These are phyloP conservation scores for Penicillium frequentans DNA, from an alignment of 2,329 filamentous ascomycete genomes.

Conservation along the genomic window DNA sequence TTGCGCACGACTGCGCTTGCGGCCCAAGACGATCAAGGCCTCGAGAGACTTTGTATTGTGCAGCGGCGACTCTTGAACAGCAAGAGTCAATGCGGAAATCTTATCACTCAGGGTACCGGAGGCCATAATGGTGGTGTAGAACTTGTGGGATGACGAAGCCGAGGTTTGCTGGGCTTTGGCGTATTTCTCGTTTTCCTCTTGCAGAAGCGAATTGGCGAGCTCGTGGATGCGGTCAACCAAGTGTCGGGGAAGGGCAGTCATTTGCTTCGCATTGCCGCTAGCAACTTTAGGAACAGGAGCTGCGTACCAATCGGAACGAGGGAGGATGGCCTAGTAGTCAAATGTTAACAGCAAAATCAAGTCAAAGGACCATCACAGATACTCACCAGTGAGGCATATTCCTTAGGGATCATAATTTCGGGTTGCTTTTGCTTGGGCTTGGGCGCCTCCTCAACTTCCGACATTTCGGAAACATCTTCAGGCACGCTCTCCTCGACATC, in stretches of 20 bases:
- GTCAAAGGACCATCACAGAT: neutral
- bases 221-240: slow-evolving; percentile 59
- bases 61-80: slow-evolving; percentile 92
- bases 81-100: slow-evolving; percentile 88
- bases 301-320: slow-evolving; percentile 68
- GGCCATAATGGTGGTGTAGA: slow-evolving; percentile 94
- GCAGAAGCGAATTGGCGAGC: slow-evolving; percentile 72
- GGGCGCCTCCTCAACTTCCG: slow-evolving; percentile 30
- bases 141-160: slow-evolving; percentile 86
- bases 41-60: slow-evolving; percentile 91
- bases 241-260: slow-evolving; percentile 49
- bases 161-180: slow-evolving; percentile 68
- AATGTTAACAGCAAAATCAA: slow-evolving; percentile 14
- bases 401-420: slow-evolving; percentile 33
- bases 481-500: slow-evolving; percentile 17
- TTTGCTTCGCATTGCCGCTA: slow-evolving; percentile 41
- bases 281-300: slow-evolving; percentile 57
- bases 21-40: slow-evolving; percentile 76
- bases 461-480: slow-evolving; percentile 29
- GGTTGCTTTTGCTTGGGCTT: slow-evolving; percentile 18
- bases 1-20: slow-evolving; percentile 89
- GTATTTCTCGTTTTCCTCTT: slow-evolving; percentile 76
- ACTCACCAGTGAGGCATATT: slow-evolving; percentile 38
- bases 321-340: slow-evolving; percentile 53
- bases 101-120: slow-evolving; percentile 97